Percentiles rank a stretch among this genome's conserved stretches.
These are phyloP conservation scores for Aspergillus ochraceoroseus DNA, from an alignment of 2,329 filamentous ascomycete species.

Conservation along the genomic window DNA sequence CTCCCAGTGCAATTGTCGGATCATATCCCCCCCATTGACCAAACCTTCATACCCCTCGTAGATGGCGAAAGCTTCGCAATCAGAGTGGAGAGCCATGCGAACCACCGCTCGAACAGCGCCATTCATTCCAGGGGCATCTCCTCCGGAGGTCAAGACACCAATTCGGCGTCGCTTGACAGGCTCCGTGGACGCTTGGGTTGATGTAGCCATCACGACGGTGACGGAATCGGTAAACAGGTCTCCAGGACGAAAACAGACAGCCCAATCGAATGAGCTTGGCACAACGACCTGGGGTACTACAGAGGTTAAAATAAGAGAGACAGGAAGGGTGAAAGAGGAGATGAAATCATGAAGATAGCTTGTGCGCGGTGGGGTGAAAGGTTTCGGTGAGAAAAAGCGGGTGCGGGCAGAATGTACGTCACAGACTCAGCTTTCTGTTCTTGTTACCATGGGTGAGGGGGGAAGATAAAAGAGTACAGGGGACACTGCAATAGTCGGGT, in stretches of 20 bases:
- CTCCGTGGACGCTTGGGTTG: conserved; percentile 17
- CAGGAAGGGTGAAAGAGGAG: conserved; percentile 8
- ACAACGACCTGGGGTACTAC: conserved; percentile 7
- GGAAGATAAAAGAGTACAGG: too few species aligned
- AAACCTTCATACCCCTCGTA: conserved; percentile 96
- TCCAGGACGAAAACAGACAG: conserved; percentile 12
- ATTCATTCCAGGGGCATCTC: conserved; percentile 94
- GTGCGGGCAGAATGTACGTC: conserved; percentile 21
- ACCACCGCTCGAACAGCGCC: conserved; percentile 84
- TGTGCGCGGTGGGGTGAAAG: conserved; percentile 17
- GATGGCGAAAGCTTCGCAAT: conserved; percentile 72
- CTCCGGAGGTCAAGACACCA: conserved; percentile 89
- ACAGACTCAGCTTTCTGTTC: conserved; percentile 15
- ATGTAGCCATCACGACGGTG: conserved; percentile 19
- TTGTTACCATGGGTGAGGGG: conserved; percentile 1
- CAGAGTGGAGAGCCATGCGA: conserved; percentile 80
- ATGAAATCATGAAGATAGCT: conserved; percentile 15
- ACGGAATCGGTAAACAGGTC: conserved; percentile 8
- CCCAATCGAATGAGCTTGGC: conserved; percentile 7
- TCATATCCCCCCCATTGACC: conserved; percentile 81
- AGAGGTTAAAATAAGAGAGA: conserved; percentile 1
- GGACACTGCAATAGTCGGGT: too few species aligned
- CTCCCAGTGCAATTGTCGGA: conserved; percentile 82
- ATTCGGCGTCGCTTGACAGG: conserved; percentile 58
- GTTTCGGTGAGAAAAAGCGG: conserved; percentile 41